These are phyloP conservation scores for Suhomyces tanzawaensis DNA, from an alignment of 805 yeast genomes.

Conservation along the genomic window DNA sequence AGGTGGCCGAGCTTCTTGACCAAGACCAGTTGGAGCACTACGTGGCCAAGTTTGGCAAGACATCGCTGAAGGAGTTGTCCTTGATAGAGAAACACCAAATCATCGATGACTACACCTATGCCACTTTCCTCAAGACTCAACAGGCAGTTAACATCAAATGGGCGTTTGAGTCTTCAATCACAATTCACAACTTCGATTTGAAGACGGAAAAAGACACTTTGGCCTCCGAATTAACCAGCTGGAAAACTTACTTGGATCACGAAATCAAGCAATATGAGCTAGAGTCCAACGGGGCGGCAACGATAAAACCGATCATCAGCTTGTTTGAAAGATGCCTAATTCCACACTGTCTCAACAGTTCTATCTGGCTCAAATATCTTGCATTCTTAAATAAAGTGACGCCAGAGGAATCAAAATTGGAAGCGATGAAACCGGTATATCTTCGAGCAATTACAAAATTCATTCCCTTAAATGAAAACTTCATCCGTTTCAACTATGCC, in stretches of 20 bases:
- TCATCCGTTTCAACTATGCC: slow-evolving; percentile 25
- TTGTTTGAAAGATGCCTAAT: slow-evolving; percentile 73
- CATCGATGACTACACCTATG: slow-evolving; percentile 44
- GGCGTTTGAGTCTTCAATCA: slow-evolving; percentile 66
- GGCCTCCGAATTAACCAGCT: slow-evolving; percentile 44
- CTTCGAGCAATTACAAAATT: slow-evolving; percentile 46
- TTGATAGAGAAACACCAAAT: slow-evolving; percentile 39
- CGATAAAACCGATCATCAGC: slow-evolving; percentile 28
- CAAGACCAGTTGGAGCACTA: slow-evolving; percentile 17
- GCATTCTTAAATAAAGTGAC: slow-evolving; percentile 45
- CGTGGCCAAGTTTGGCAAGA: slow-evolving; percentile 21
- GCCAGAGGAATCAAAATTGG: slow-evolving; percentile 20
- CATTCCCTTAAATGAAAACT: slow-evolving; percentile 30
- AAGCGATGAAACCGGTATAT: slow-evolving; percentile 44
- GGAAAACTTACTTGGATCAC: slow-evolving; percentile 63
- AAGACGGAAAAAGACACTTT: slow-evolving; percentile 24
- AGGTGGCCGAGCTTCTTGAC: slow-evolving; percentile 25
- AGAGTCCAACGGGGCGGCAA: slow-evolving; percentile 14
- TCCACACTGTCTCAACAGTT: slow-evolving; percentile 59
- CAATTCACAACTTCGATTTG: slow-evolving; percentile 44
- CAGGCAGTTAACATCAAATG: slow-evolving; percentile 57
- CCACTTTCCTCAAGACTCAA: slow-evolving; percentile 47
- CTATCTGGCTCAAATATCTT: slow-evolving; percentile 68
- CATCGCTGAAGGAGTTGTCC: slow-evolving; percentile 25
- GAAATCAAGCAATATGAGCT: slow-evolving; percentile 32